Conservation (phyloP, 208 protist species). For the Trichomonas gallinae region DNA sequence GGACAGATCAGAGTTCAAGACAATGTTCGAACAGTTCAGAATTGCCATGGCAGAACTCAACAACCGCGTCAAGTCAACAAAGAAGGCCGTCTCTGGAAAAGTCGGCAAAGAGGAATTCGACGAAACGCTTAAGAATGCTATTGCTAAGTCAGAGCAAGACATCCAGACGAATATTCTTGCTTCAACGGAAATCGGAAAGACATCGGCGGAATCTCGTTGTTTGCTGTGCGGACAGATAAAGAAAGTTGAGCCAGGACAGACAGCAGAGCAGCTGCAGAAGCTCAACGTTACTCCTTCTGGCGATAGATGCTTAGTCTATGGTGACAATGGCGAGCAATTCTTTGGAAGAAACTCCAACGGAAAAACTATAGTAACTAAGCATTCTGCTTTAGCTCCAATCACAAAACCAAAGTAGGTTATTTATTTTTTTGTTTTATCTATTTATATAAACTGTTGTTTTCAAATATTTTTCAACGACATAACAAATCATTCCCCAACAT, state of each 20-base stretch:
- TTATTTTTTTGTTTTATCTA: not conserved
- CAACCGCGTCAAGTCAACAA: not conserved
- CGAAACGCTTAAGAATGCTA: not conserved
- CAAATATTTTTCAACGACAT: too few species aligned
- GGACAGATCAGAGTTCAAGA: not conserved
- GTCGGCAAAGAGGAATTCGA: not conserved
- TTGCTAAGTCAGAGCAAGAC: not conserved
- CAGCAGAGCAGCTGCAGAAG: not conserved
- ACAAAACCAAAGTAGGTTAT: not conserved
- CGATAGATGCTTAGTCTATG: not conserved
- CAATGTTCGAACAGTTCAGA: not conserved
- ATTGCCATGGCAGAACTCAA: not conserved
- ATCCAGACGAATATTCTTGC: not conserved
- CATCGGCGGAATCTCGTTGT: not conserved
- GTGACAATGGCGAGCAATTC: not conserved
- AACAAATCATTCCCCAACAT: too few species aligned
- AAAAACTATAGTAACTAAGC: not conserved
- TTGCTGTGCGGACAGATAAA: not conserved
- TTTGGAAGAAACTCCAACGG: not conserved
- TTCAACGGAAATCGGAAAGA: not conserved
- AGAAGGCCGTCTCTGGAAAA: not conserved
- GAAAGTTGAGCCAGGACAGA: not conserved
- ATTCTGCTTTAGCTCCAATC: not conserved
- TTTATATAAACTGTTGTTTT: not conserved
- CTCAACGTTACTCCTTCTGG: not conserved